Conservation (phyloP, 805 yeast genomes). For the Ogataea corticis region DNA sequence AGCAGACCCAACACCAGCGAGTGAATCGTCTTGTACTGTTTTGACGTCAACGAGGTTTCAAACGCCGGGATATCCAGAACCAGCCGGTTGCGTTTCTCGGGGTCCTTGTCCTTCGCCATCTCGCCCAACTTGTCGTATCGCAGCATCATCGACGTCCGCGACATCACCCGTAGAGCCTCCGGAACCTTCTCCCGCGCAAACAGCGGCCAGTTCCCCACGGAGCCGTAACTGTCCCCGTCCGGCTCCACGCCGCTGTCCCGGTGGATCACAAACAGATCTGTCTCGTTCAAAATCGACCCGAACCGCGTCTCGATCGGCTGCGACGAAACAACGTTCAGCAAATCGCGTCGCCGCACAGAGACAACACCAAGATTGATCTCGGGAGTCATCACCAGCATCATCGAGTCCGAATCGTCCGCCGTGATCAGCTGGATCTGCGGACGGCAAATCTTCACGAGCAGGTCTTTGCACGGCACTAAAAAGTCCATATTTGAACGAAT, state of each 20-base stretch:
- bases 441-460: constrained; percentile 64
- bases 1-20: constrained; percentile 62
- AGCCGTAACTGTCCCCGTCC: constrained; percentile 62
- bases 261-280: constrained; percentile 69
- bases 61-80: constrained; percentile 71
- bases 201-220: constrained; percentile 76
- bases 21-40: constrained; percentile 68
- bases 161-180: constrained; percentile 56
- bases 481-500: constrained; percentile 18
- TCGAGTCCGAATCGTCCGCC: constrained; percentile 51
- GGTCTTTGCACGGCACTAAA: constrained; percentile 50
- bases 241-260: constrained; percentile 42
- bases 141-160: constrained; percentile 61
- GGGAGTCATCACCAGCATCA: constrained; percentile 74
- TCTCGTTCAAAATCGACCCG: constrained; percentile 66
- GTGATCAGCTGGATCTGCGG: constrained; percentile 80
- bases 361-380: constrained; percentile 65
- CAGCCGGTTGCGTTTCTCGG: constrained; percentile 41
- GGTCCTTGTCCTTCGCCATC: constrained; percentile 26
- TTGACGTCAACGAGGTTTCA: constrained; percentile 66
- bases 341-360: constrained; percentile 49
- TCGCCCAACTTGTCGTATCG: constrained; percentile 56
- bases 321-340: constrained; percentile 14
- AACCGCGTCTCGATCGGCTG: constrained; percentile 60
- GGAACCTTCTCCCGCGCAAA: constrained; percentile 71